Evolutionary conservation across 2,329 filamentous ascomycete species (phyloP).

Genomic region (Colletotrichum caudatum): DNA sequence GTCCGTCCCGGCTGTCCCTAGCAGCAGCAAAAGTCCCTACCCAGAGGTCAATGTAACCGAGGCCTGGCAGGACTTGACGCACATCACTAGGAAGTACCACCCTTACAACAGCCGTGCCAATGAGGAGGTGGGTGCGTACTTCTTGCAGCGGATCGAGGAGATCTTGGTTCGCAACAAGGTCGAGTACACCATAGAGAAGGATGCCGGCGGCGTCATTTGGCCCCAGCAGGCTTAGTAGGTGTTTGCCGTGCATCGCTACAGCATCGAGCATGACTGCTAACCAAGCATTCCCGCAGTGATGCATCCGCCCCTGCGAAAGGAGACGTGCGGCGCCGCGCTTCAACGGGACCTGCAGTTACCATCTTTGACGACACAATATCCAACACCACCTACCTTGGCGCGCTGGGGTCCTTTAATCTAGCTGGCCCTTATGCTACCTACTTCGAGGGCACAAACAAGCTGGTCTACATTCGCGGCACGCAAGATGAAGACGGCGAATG

Average conservation of each 20-base stretch:
- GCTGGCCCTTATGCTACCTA: slow-evolving; percentile 69
- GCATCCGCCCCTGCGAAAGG: not conserved
- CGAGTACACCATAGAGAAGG: slow-evolving; percentile 56
- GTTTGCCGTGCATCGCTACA: not conserved
- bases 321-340: slow-evolving; percentile 22
- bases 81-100: slow-evolving; percentile 80
- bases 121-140: slow-evolving; percentile 81
- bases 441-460: slow-evolving; percentile 92
- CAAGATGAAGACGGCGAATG: slow-evolving; percentile 79
- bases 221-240: slow-evolving; percentile 42
- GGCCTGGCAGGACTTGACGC: slow-evolving; percentile 86
- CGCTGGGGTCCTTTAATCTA: not conserved
- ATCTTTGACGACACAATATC: slow-evolving; percentile 84
- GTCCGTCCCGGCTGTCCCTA: slow-evolving; percentile 76
- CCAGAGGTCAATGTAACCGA: slow-evolving; percentile 83
- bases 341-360: slow-evolving; percentile 62
- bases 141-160: slow-evolving; percentile 76
- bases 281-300: slow-evolving; percentile 1
- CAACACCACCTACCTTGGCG: slow-evolving; percentile 74
- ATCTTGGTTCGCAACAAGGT: slow-evolving; percentile 75
- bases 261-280: not conserved
- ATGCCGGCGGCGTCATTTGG: slow-evolving; percentile 49
- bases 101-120: slow-evolving; percentile 91
- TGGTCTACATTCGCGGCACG: slow-evolving; percentile 88
- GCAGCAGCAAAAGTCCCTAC: slow-evolving; percentile 58